Conservation (phyloP, 2,329 filamentous ascomycete species). For the Metarhizium guizhouense region DNA sequence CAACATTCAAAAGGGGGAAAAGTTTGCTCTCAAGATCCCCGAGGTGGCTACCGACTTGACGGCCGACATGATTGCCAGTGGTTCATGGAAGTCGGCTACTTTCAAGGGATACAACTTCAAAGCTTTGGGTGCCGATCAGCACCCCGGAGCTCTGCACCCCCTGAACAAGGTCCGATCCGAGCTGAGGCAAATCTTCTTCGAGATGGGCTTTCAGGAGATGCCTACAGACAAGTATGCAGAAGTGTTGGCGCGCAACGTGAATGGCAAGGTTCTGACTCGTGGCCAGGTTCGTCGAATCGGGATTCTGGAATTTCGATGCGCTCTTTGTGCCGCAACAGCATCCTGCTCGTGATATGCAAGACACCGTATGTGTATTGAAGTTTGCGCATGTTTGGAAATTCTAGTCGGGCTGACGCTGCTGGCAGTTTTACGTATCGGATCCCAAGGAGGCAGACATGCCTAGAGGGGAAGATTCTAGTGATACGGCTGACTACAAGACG, state of each 20-base stretch:
- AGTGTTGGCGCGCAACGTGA: not conserved
- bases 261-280: not conserved
- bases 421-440: slow-evolving; percentile 82
- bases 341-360: slow-evolving; percentile 91
- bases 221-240: slow-evolving; percentile 59
- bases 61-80: slow-evolving; percentile 79
- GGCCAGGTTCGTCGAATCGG: slow-evolving; percentile 70
- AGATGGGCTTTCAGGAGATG: slow-evolving; percentile 99
- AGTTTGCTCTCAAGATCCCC: slow-evolving; percentile 79
- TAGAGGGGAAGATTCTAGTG: slow-evolving; percentile 32
- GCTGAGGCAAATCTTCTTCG: slow-evolving; percentile 97
- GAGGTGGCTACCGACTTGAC: slow-evolving; percentile 96
- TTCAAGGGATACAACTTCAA: slow-evolving; percentile 85
- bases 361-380: slow-evolving; percentile 44
- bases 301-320: slow-evolving; percentile 97
- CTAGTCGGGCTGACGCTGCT: not conserved
- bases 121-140: slow-evolving; percentile 51
- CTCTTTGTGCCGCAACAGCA: slow-evolving; percentile 95
- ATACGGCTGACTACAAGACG: slow-evolving; percentile 60
- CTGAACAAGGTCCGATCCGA: slow-evolving; percentile 93
- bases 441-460: slow-evolving; percentile 67
- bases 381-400: not conserved
- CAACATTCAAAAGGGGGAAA: slow-evolving; percentile 73
- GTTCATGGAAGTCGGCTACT: slow-evolving; percentile 83
- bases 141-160: slow-evolving; percentile 54